Evolutionary conservation across 129 eudicot genomes (phyloP).

Genomic region (Arctium lappa): DNA sequence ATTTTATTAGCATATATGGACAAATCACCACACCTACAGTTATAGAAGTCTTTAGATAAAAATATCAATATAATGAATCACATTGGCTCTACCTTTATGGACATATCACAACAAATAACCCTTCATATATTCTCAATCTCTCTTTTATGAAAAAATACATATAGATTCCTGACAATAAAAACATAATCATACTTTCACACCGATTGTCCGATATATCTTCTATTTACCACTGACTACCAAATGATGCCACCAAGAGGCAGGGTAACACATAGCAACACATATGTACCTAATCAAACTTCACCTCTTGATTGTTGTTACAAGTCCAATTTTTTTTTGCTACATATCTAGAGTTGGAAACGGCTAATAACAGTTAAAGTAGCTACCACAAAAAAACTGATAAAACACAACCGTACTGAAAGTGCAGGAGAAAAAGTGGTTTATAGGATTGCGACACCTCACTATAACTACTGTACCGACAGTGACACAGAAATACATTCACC

Average conservation of each 20-base stretch:
- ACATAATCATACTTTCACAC: not conserved
- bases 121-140: not conserved
- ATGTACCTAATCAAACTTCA: not conserved
- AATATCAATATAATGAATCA: not conserved
- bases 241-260: slow-evolving; percentile 1
- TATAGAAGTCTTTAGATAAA: not conserved
- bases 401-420: too few species aligned
- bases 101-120: not conserved
- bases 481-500: too few species aligned
- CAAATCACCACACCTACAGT: too few species aligned
- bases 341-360: slow-evolving; percentile 1
- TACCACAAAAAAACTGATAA: not conserved
- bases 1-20: too few species aligned
- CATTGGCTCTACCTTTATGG: not conserved
- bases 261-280: slow-evolving; percentile 1
- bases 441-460: too few species aligned
- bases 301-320: not conserved
- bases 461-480: too few species aligned
- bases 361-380: not conserved
- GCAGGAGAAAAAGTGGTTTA: too few species aligned
- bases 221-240: not conserved
- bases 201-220: not conserved
- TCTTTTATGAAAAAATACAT: not conserved
- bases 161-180: not conserved
- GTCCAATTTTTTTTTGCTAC: not conserved